A percentile compares a stretch with the other conserved stretches of the same genome.
Evolutionary conservation across 805 yeast genomes (phyloP).

Genomic region (Maudiozyma barnettii): DNA sequence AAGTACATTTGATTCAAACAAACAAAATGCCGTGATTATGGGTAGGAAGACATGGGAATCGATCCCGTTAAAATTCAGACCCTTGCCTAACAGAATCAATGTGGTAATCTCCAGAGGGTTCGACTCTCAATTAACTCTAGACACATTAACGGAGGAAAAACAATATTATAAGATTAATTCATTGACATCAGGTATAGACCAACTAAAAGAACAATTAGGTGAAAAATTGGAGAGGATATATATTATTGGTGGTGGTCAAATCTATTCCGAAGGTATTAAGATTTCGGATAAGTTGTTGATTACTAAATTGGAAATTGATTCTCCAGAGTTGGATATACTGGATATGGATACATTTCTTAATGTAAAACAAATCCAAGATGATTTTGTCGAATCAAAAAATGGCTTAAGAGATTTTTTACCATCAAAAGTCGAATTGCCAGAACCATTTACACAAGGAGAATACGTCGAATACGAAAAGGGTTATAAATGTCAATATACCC

Average conservation of each 20-base stretch:
- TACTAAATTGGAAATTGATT: slow-evolving; percentile 48
- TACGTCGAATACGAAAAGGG: slow-evolving; percentile 39
- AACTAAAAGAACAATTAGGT: slow-evolving; percentile 14
- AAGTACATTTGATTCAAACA: slow-evolving; percentile 26
- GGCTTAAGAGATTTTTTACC: slow-evolving; percentile 33
- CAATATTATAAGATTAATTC: slow-evolving; percentile 31
- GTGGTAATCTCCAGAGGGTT: slow-evolving; percentile 56
- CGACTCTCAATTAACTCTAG: slow-evolving; percentile 3
- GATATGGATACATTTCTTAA: slow-evolving; percentile 67
- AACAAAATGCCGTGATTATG: slow-evolving; percentile 77
- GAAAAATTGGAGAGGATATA: slow-evolving; percentile 47
- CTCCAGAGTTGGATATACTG: slow-evolving; percentile 21
- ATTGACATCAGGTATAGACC: slow-evolving; percentile 35
- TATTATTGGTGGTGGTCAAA: slow-evolving; percentile 88
- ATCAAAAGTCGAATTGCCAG: slow-evolving; percentile 19
- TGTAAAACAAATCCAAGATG: slow-evolving; percentile 16
- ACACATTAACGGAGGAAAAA: slow-evolving; percentile 3
- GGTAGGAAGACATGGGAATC: slow-evolving; percentile 96
- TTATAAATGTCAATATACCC: slow-evolving; percentile 47
- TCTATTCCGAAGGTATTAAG: slow-evolving; percentile 50
- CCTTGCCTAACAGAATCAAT: slow-evolving; percentile 66
- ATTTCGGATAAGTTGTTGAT: slow-evolving; percentile 49
- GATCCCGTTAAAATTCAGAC: slow-evolving; percentile 76
- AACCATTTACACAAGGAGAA: slow-evolving; percentile 31
- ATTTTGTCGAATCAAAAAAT: slow-evolving; percentile 15